A percentile compares a stretch with the other conserved stretches of the same genome.
phyloP scores from a whole-genome alignment of 352 stramenopile genomes.

The Pythium periplocum region DNA sequence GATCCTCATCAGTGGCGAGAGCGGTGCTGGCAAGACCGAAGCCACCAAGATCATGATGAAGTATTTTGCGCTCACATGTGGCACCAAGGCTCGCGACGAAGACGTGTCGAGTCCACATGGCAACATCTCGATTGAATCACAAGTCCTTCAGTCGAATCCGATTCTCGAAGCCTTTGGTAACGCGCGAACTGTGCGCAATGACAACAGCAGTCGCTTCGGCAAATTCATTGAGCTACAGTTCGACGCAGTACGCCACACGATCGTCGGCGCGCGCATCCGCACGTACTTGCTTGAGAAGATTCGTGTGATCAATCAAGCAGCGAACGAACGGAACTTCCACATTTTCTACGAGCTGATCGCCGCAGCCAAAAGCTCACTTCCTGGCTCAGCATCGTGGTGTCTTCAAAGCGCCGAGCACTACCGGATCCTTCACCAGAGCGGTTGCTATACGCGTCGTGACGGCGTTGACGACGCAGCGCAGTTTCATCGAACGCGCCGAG shows the following conservation, averaged over 20 bases:
- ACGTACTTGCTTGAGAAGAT: conserved; percentile 96
- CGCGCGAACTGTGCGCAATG: conserved; percentile 81
- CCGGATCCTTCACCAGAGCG: conserved; percentile 65
- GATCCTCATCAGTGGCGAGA: conserved; percentile 86
- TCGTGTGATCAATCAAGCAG: conserved; percentile 75
- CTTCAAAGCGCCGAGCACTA: conserved; percentile 36
- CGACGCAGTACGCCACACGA: conserved; percentile 19
- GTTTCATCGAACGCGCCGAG: conserved; percentile 49
- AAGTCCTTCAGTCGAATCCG: conserved; percentile 89
- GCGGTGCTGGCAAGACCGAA: conserved; percentile 83
- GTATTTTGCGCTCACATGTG: conserved; percentile 77
- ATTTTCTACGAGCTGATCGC: conserved; percentile 85
- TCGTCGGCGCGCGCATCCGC: conserved; percentile 77
- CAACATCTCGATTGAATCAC: conserved; percentile 54
- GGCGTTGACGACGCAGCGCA: conserved; percentile 59
- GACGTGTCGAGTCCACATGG: conserved; percentile 1
- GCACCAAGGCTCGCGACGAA: conserved; percentile 8
- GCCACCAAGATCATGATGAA: conserved; percentile 90
- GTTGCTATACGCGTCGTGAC: conserved; percentile 60
- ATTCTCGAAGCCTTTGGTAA: conserved; percentile 91
- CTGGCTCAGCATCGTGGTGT: conserved; percentile 29
- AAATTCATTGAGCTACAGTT: conserved; percentile 91
- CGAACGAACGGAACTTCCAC: conserved; percentile 83
- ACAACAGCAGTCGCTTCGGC: conserved; percentile 88
- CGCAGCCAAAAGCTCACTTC: conserved; percentile 10